phyloP scores from a whole-genome alignment of 108 stramenopile genomes.

The Fragilaria radians region DNA sequence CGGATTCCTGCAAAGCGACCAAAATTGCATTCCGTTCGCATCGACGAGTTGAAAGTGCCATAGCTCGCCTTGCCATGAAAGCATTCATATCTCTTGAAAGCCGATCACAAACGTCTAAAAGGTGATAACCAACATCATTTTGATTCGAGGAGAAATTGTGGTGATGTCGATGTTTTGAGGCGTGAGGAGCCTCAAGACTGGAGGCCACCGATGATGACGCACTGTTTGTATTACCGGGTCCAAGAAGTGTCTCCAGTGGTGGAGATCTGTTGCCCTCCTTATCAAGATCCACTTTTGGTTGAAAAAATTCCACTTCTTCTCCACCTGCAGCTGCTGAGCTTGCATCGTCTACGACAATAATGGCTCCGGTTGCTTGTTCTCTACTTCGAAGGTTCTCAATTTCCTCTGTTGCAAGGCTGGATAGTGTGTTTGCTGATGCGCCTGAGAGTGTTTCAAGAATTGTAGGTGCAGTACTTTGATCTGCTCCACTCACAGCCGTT shows the following conservation, averaged over 20 bases:
- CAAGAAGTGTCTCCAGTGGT: slow-evolving; percentile 64
- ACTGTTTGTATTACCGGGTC: slow-evolving; percentile 61
- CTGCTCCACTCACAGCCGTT: slow-evolving; percentile 17
- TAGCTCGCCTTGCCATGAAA: slow-evolving; percentile 72
- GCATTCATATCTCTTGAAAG: slow-evolving; percentile 61
- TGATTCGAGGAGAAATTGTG: slow-evolving; percentile 29
- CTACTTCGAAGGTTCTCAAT: not conserved
- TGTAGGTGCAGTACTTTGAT: slow-evolving; percentile 53
- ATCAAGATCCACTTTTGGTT: not conserved
- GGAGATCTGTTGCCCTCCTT: slow-evolving; percentile 17
- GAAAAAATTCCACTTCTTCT: slow-evolving; percentile 4
- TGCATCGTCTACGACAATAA: slow-evolving; percentile 22
- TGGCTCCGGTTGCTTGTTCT: slow-evolving; percentile 6
- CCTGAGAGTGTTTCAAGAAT: slow-evolving; percentile 46
- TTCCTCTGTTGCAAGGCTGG: slow-evolving; percentile 2
- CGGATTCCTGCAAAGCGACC: slow-evolving; percentile 55
- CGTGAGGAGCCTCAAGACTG: slow-evolving; percentile 74
- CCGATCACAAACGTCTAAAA: slow-evolving; percentile 67
- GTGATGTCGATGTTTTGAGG: slow-evolving; percentile 36
- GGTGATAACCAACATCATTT: slow-evolving; percentile 78
- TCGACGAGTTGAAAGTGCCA: slow-evolving; percentile 49
- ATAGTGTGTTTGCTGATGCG: slow-evolving; percentile 21
- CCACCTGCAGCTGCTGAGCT: not conserved
- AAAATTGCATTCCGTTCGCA: slow-evolving; percentile 60
- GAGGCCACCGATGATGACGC: slow-evolving; percentile 79